Evolutionary conservation across 441 rosid genomes (phyloP), one percentile per base, ranked within the genome.

Genomic region (Pelargonium fulgidum): DNA sequence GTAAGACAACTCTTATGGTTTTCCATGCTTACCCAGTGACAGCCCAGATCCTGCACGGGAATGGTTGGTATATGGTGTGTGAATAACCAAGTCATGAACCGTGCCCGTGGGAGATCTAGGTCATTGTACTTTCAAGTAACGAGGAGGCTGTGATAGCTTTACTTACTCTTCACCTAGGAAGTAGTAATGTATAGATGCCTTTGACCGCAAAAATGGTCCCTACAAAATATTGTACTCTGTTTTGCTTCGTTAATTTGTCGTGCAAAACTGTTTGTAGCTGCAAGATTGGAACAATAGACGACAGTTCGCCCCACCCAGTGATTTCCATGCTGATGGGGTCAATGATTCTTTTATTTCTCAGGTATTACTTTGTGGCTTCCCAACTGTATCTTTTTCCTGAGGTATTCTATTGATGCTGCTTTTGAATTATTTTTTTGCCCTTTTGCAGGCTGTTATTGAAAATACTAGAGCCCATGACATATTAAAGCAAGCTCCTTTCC

Each of bases 271-370:
- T 70, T 75, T 65, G 59, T 71, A 95, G 99, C 82, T 95, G 86
- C 97, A 86, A 86, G 98, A 95, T 83, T 95, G 99, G 99, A 92
- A 95, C 75, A 92, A 84, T 72, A 83, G 99, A 76, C 82, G 87
- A 67, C 81, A 90, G 58, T 95, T 95, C 78, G 81, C 92, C 56
- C 83, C 88, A 45, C 83, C 96, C 1, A 87, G 86, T 79, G 91
- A 90, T 77, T 95, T 95, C 79, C 99, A 95, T 81, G 96, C 98
- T 6, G 97, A 89, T 75, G 84, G 86, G 65, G 96, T 90, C 68
- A 89, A 89, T 72, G 99, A 95, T 67, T 84, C 72, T 76, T 92
- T 95, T 73, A 87, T 90, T 78, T 85, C 96, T 81, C 99, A 95
- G 97, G 99, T 50, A 24, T 47, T 20, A 26, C 14, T 50, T 48